Base-by-base conservation (phyloP, 441 rosid species). In the Pelargonium australe region DNA sequence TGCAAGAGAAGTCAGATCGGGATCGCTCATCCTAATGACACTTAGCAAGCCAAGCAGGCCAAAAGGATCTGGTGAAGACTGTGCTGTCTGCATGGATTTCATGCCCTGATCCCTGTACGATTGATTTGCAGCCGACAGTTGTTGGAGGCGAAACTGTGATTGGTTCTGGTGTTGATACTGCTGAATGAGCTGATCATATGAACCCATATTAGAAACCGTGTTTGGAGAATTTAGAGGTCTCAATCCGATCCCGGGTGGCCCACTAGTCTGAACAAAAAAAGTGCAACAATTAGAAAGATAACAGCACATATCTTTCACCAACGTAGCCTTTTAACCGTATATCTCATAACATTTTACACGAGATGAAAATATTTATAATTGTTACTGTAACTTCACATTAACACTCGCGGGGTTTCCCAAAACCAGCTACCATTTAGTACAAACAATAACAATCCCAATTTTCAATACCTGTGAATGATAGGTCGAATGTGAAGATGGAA, bases 1-100 rank as follows among this genome's bases (percentile, higher is more conserved):
- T 7, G 99, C 97, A 45, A 94, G 84, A 53, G 97, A 84, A 10
- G 94, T 85, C 68, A 95, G 84, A 81, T 84, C 97, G 71, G 97
- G 91, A 82, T 95, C 87, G 23, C 83, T 89, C 88, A 82, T 89
- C 80, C 88, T 81, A 68, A 92, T 84, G 70, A 92, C 89, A 70
- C 89, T 86, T 67, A 85, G 77, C 83, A 95, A 84, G 72, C 97
- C 98, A 16, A 92, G 97, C 77, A 95, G 82, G 58, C 99, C 90
- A 82, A 85, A 95, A 60, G 91, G 96, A 67, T 95, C 99, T 28
- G 95, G 85, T 70, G 85, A 64, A 70, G 99, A 75, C 74, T 85
- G 97, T 68, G 89, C 68, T 10, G 80, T 80, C 74, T 85, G 96
- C 83, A 85, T 79, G 64, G 99, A 68, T 76, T 89, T 85, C 73